phyloP scores from a whole-genome alignment of 495 filamentous ascomycete genomes.

The Schizothecium vesticola region DNA sequence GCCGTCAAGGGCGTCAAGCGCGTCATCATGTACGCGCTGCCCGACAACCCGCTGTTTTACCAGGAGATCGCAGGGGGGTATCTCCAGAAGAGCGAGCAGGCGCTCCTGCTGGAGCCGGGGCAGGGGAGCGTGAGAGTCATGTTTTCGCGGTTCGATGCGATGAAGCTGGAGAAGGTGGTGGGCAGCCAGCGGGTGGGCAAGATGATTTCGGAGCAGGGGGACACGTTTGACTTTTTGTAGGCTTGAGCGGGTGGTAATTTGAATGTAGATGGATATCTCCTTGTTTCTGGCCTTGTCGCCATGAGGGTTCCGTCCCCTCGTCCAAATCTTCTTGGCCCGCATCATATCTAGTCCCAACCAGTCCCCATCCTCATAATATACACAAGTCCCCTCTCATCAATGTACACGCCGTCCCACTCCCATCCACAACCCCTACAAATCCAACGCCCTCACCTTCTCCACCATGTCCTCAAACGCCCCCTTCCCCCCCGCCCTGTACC shows the following conservation, averaged over 20 bases:
- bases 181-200: constrained; percentile 72
- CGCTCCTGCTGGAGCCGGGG: constrained; percentile 43
- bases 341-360: background rate
- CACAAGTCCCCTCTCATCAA: background rate
- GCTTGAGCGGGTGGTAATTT: background rate
- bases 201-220: constrained; percentile 68
- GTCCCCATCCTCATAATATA: constrained; percentile 3
- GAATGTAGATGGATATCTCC: constrained; percentile 3
- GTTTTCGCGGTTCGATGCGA: constrained; percentile 82
- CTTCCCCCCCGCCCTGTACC: constrained; percentile 63
- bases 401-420: constrained; percentile 7
- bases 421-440: background rate
- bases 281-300: background rate
- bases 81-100: constrained; percentile 51
- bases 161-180: constrained; percentile 85
- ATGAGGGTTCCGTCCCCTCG: background rate
- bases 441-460: constrained; percentile 46
- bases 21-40: constrained; percentile 79
- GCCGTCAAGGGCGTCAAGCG: constrained; percentile 70
- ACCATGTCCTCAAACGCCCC: constrained; percentile 65
- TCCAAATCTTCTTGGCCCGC: background rate
- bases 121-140: constrained; percentile 59
- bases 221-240: constrained; percentile 79
- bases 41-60: constrained; percentile 86
- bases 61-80: constrained; percentile 76